Base-by-base conservation (phyloP, 2,329 filamentous ascomycete genomes). In the Cladosporium phlei region DNA sequence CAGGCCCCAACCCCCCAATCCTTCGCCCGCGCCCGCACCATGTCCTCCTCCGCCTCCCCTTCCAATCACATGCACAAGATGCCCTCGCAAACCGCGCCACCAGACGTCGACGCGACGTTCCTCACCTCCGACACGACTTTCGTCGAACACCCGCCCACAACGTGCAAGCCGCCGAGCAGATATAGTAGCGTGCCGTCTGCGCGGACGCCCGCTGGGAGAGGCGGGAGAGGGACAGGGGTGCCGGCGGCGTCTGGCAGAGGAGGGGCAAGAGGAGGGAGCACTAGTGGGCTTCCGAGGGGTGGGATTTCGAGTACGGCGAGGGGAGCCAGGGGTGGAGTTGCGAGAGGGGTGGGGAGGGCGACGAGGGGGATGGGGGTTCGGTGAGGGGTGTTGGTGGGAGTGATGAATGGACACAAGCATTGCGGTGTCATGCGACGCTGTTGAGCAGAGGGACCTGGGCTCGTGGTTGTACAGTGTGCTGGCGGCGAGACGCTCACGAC, bases 121-220 rank as follows among this genome's bases (percentile, higher is more conserved):
- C 79, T 96, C 76, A 95, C 90, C 19, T 95, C 88, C 9, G 89
- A 95, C 62, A 94, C 85, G 5, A 88, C 87, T 1, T 96, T 95
- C 61, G 81, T 95, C 47, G 88, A 95, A 25, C 87, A 95, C 58
- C 90, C 89, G 6, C 76, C 77, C 3, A 69, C 66, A 4, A 77
- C 75, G 28, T 72, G 69, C 22, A 79, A 76, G 58, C 62, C 66
- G 2, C 63, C 65, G 4, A 66, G 61, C 49, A 73, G 66, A 49
- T 70, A 67, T 49, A 52, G 55, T 42, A 56, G 55, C 12, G 50
- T 57, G 33, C 46, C 59, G 40, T 59, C 61, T 40, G 59, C 62
- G 6, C 47, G 59, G 38, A 61, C 64, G 46, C 61, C 63, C n/a
- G 60, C 57, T 5, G n/a, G n/a, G n/a, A 67, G 64, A 54, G 63